Evolutionary conservation across 2,329 filamentous ascomycete species (phyloP), one percentile per base, ranked within the genome.

Genomic region (Hypoxylon sp.): DNA sequence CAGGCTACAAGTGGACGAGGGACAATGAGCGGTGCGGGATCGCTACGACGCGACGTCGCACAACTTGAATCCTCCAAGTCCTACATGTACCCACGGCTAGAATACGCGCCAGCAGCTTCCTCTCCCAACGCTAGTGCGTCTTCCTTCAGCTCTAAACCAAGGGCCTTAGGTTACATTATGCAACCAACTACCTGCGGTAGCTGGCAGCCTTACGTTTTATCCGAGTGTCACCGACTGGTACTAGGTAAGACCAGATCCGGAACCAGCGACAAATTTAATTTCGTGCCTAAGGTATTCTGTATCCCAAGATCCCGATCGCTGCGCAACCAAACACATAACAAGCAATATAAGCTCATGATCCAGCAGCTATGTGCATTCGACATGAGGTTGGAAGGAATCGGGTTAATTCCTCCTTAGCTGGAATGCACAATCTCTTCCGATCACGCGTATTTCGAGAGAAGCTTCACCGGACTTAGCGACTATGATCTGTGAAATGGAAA

Each of bases 21-120:
- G 22, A 64, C 54, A 51, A 63, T 49, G 53, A 65, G 54, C n/a
- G 51, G 32, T 54, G 50, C 53, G 53, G 63, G 33, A 49, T 36
- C 46, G 28, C 40, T 66, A 28, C 52, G 20, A 66, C 56, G 49
- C 56, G 55, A 66, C 49, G 63, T 66, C 33, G 52, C 56, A 68
- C 63, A 61, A 49, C 32, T 42, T 68, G 51, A 63, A 65, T 68
- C 62, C 65, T 68, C 22, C 65, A 53, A 36, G 50, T 56, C 57
- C 46, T 60, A 46, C 38, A 59, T 36, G 55, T 56, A 46, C 65
- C 54, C n/a, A n/a, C n/a, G n/a, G n/a, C n/a, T n/a, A 62, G 52
- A 57, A 61, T 48, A 14, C 46, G 33, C 28, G 33, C 54, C 49
- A 38, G 8, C 24, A 46, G 42, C 46, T 56, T 52, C 48, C 40